These are phyloP conservation scores for Paracoccidioides brasiliensis DNA, from an alignment of 2,329 filamentous ascomycete genomes.

Conservation along the genomic window DNA sequence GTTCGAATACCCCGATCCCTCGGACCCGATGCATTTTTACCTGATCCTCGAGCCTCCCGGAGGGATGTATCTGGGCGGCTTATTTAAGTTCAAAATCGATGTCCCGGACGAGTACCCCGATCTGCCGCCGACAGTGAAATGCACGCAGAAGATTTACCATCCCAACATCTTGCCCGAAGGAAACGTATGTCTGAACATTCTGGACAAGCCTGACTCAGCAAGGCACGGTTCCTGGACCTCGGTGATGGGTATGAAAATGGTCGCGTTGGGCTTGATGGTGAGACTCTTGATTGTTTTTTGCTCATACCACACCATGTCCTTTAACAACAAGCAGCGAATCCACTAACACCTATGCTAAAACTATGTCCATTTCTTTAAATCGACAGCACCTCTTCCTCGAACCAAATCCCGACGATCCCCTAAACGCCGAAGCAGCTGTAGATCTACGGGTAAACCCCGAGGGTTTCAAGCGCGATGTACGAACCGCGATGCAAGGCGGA, in stretches of 20 bases:
- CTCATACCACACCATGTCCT: too few relatives aligned
- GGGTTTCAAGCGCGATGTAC: slow-evolving; percentile 81
- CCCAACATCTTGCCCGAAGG: slow-evolving; percentile 97
- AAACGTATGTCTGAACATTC: slow-evolving; percentile 94
- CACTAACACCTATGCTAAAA: not conserved
- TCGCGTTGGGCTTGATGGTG: slow-evolving; percentile 86
- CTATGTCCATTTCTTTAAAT: too few relatives aligned
- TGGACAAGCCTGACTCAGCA: too few relatives aligned
- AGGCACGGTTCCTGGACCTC: slow-evolving; percentile 98
- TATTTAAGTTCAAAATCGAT: slow-evolving; percentile 78
- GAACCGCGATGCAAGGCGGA: slow-evolving; percentile 69
- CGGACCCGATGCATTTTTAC: slow-evolving; percentile 43
- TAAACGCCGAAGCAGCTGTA: slow-evolving; percentile 96
- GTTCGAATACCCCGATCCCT: too few relatives aligned
- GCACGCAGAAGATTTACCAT: slow-evolving; percentile 96
- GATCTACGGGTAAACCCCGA: slow-evolving; percentile 79
- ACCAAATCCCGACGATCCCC: slow-evolving; percentile 89
- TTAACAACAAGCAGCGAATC: not conserved
- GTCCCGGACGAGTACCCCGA: slow-evolving; percentile 95
- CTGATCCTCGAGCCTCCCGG: slow-evolving; percentile 39
- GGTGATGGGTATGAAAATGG: slow-evolving; percentile 88
- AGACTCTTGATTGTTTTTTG: too few relatives aligned
- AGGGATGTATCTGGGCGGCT: slow-evolving; percentile 73
- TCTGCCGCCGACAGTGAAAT: slow-evolving; percentile 93
- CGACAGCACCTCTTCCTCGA: slow-evolving; percentile 94